Evolutionary conservation across 2,329 filamentous ascomycete species (phyloP), one percentile per base, ranked within the genome.

Genomic region (Myriosclerotinia scirpicola): DNA sequence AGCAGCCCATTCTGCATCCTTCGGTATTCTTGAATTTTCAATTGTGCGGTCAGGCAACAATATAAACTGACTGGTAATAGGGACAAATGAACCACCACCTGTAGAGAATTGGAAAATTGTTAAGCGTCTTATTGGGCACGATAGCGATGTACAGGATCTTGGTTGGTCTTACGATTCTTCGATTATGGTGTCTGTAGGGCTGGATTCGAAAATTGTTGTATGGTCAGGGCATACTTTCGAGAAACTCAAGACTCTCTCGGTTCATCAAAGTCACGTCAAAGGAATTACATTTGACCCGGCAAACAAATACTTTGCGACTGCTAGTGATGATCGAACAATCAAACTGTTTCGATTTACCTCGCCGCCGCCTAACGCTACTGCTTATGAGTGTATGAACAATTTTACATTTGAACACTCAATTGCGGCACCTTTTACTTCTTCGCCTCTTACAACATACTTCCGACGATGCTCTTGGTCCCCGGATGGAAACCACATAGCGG

Each of bases 211-310:
- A 80, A 90, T 99, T 17, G 95, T 99, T 12, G 90, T 99, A 30
- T 99, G 95, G 95, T 98, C 94, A 1, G 96, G 95, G 0, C 90
- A 96, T 79, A 98, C 93, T 0, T 99, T 99, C 73, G 95, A 99
- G 80, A 98, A 96, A 80, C 84, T 99, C 71, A 98, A 98, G 84
- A 94, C 92, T 3, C 81, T 99, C 6, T 88, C 93, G 2, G 90
- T 93, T 67, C 95, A 99, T 78, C 92, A 96, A 77, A 97, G 93
- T 77, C 96, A 98, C 77, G 95, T 99, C 80, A 99, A 99, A 78
- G 95, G 96, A 69, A 96, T 99, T 74, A 97, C 94, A 0, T 99
- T 99, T 76, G 95, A 99, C 76, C 95, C 95, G 0, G 95, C 95
- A 53, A 98, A 98, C 81, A 99, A 98, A 77, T 99, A 97, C 82